Base-by-base conservation (phyloP, 2,329 filamentous ascomycete species). In the Hymenoscyphus linearis region DNA sequence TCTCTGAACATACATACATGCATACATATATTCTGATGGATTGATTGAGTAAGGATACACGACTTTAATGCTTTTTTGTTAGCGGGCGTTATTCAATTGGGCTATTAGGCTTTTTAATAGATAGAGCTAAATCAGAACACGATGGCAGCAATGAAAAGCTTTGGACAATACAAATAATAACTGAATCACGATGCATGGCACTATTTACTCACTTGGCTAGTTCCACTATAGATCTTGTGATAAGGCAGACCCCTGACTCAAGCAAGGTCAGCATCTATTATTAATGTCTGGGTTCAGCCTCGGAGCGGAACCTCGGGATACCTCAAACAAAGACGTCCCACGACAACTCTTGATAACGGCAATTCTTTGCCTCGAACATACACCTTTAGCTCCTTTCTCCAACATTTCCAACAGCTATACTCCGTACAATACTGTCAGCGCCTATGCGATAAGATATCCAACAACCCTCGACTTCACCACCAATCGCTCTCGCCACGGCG, bases 51-150 rank as follows among this genome's bases (percentile, higher is more conserved):
- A 16, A 34, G 14, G n/a, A n/a, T 44, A 27, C 16, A 54, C n/a
- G 50, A 62, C 16, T 44, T 26, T 47, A 44, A 47, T 47, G 27
- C 55, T 59, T 35, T 50, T 52, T 59, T 35, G 52, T 40, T 25
- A 56, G 54, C 52, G 44, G 44, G 34, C 36, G 47, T 61, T 25
- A 14, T 22, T 16, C 10, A 6, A 34, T 47, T 13, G 14, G 36
- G 22, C 13, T 47, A 10, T n/a, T 4, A 47, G 44, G 44, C 18
- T 25, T 9, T 22, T 22, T 50, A 25, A 4, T 50, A 50, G 18
- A 50, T 50, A 50, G 44, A 25, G 44, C 18, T 18, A 22, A 50
- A 50, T 14, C 44, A 50, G 25, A 50, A 50, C 13, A 50, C 44
- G 12, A 12, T 47, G 40, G 40, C 44, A 50, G 18, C 44, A 22